phyloP scores from a whole-genome alignment of 371 early-diverging fungal species.

The Rhizopus sp. region DNA sequence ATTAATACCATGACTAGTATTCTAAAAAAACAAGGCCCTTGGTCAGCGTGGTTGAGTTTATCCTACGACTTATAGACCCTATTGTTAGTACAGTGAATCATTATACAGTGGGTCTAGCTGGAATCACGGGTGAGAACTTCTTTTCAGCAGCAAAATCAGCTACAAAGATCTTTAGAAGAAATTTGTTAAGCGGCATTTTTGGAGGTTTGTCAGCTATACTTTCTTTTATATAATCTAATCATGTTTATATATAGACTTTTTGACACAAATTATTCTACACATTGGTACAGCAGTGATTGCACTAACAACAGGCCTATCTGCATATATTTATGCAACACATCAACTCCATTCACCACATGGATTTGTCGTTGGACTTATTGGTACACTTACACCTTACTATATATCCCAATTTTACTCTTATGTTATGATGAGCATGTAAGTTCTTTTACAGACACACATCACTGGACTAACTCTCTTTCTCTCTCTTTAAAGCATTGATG shows the following conservation, averaged over 20 bases:
- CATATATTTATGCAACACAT: constrained; percentile 69
- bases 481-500: constrained; percentile 69
- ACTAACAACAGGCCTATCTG: constrained; percentile 59
- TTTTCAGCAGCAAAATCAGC: constrained; percentile 60
- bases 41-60: constrained; percentile 21
- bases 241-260: constrained; percentile 38
- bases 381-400: constrained; percentile 66
- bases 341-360: constrained; percentile 68
- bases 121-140: constrained; percentile 71
- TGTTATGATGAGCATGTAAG: constrained; percentile 79
- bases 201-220: constrained; percentile 44
- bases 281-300: constrained; percentile 59
- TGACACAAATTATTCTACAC: constrained; percentile 56
- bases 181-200: constrained; percentile 67
- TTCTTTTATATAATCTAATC: background rate
- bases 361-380: constrained; percentile 66
- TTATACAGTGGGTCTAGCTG: constrained; percentile 71
- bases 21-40: constrained; percentile 33
- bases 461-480: background rate
- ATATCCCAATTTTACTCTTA: constrained; percentile 69
- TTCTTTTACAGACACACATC: constrained; percentile 5
- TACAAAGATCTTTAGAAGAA: constrained; percentile 74
- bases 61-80: constrained; percentile 43
- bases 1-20: constrained; percentile 21
- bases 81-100: constrained; percentile 65